Base-by-base conservation (phyloP, 768 basidiomycete genomes). In the Agaricus bisporus region DNA sequence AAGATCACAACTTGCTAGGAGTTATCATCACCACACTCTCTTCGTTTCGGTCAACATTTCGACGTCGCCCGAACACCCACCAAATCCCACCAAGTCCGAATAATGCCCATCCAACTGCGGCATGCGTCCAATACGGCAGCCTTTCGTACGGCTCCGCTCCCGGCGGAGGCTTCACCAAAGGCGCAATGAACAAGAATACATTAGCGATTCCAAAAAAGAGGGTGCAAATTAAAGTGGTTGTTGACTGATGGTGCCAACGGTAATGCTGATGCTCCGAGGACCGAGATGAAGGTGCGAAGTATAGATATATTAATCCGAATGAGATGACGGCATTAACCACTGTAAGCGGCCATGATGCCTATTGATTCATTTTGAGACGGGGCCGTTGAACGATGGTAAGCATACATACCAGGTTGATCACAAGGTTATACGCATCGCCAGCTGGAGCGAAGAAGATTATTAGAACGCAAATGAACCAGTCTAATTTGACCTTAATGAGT, bases 381-480 rank as follows among this genome's bases (percentile, higher is more conserved):
- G 22, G 22, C 38, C n/a, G 18, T 39, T 17, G 14, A 28, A 29
- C 18, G 45, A 18, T 29, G 43, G 17, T 25, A 39, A 17, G 35
- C 5, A 42, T 2, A 62, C 78, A 44, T 56, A 79, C 80, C 60
- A 65, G 57, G 58, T 79, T 80, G 54, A 81, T 63, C 28, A 78
- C 69, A 63, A 86, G 81, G 44, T 74, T 72, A 62, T 82, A 86
- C 0, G 81, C 80, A 51, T 85, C 83, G 3, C 84, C 83, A 0
- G 81, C 72, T 0, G 84, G 83, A 0, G 70, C 61, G 20, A 58
- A 60, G 48, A 70, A 61, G 48, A 72, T 68, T 5, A 66, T 57
- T 18, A 68, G 56, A 26, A 66, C 48, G 47, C 67, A 70, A 4
- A 68, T 45, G 20, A 58, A 32, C 63, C 67, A 70, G 37, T 68